These are phyloP conservation scores for Xylaria castorea DNA, from an alignment of 495 filamentous ascomycete genomes.

Conservation along the genomic window DNA sequence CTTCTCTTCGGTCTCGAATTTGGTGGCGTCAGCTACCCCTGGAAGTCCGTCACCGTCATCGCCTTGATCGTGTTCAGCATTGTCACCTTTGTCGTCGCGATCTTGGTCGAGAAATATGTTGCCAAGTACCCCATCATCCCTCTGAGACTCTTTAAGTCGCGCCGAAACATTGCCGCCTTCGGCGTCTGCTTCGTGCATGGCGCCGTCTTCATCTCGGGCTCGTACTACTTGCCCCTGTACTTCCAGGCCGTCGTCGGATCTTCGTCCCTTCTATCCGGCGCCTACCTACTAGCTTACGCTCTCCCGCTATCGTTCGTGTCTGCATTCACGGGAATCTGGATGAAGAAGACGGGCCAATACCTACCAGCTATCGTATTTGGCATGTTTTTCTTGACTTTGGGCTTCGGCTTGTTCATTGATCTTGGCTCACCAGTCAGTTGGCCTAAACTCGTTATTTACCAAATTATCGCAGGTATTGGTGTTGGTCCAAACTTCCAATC, in stretches of 20 bases:
- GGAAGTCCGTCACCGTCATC: slow-evolving; percentile 74
- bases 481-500: slow-evolving; percentile 70
- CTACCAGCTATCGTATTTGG: slow-evolving; percentile 60
- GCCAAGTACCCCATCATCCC: slow-evolving; percentile 81
- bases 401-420: slow-evolving; percentile 66
- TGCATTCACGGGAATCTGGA: slow-evolving; percentile 66
- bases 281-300: slow-evolving; percentile 76
- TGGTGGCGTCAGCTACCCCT: slow-evolving; percentile 74
- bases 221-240: slow-evolving; percentile 78
- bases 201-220: slow-evolving; percentile 70
- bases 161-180: slow-evolving; percentile 64
- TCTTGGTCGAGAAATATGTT: slow-evolving; percentile 69
- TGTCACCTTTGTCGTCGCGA: slow-evolving; percentile 63
- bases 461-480: slow-evolving; percentile 69
- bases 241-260: slow-evolving; percentile 75
- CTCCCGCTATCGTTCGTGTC: slow-evolving; percentile 71
- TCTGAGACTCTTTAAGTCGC: slow-evolving; percentile 67
- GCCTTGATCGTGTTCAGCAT: slow-evolving; percentile 78
- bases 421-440: slow-evolving; percentile 55
- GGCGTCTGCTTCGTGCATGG: slow-evolving; percentile 67
- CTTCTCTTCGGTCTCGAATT: slow-evolving; percentile 79
- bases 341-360: slow-evolving; percentile 71
- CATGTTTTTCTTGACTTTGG: slow-evolving; percentile 62
- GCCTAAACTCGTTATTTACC: slow-evolving; percentile 63
- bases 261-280: slow-evolving; percentile 73